Base-by-base conservation (phyloP, 2,329 filamentous ascomycete species). In the Colletotrichum sp. region DNA sequence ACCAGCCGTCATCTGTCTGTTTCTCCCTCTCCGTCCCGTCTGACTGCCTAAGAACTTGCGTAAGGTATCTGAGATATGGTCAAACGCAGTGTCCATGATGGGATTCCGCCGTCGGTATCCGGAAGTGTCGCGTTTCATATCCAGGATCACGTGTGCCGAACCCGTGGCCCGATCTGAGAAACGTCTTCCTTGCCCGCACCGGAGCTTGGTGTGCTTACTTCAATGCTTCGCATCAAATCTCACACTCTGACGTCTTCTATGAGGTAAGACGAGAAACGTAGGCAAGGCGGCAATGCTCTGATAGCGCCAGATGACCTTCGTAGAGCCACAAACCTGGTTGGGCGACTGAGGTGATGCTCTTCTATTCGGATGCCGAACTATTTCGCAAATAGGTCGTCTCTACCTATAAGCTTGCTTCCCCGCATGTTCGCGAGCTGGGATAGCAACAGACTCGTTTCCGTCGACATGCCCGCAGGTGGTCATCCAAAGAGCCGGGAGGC, bases 111-210 rank as follows among this genome's bases (percentile, higher is more conserved):
- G 34, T 76, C 70, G 64, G 70, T 52, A 73, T 13, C 57, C 70
- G 44, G 74, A 36, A 69, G 21, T 74, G 55, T 76, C 55, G 71
- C 49, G 74, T 76, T 76, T 76, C 70, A 74, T 32, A 10, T 69
- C n/a, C 34, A n/a, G 15, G 44, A 65, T 76, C 74, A 76, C 74
- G 74, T 76, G 74, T 52, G n/a, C 64, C 10, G 18, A 32, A n/a
- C 34, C 34, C 21, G 34, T 49, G 39, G 69, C 24, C 34, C 30
- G n/a, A 60, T 32, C 28, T n/a, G 44, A 34, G 55, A 62, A 66
- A 28, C 55, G 44, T 52, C 44, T 55, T 36, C 44, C 64, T 18
- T 44, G 34, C 21, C 21, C n/a, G 34, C n/a, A 34, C 28, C 6
- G n/a, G 32, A 64, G 13, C 62, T 62, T 32, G 28, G 7, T 32